These are phyloP conservation scores for Inga oerstediana DNA, from an alignment of 306 rosid genomes.

Conservation along the genomic window DNA sequence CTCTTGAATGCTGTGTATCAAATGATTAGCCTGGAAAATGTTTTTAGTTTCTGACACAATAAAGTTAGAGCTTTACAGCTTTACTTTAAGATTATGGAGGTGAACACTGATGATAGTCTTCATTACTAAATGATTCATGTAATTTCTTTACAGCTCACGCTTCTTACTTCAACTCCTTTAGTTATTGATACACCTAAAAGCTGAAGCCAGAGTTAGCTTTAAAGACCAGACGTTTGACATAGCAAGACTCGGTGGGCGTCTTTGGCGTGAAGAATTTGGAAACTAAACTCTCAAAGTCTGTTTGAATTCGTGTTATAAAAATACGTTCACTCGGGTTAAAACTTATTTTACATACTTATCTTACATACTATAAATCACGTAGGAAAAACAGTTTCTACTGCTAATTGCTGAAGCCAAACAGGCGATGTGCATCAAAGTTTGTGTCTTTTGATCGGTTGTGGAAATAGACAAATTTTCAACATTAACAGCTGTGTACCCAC, in stretches of 20 bases:
- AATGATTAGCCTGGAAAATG: slow-evolving; percentile 13
- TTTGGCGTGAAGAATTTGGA: not conserved
- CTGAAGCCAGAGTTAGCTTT: not conserved
- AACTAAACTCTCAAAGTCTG: not conserved
- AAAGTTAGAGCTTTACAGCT: slow-evolving; percentile 27
- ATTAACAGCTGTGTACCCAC: not conserved
- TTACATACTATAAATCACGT: too few relatives aligned
- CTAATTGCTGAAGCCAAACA: too few relatives aligned
- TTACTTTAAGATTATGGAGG: not conserved
- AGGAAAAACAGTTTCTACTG: too few relatives aligned
- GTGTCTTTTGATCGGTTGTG: not conserved
- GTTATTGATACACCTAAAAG: not conserved
- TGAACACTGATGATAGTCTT: not conserved
- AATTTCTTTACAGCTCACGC: not conserved
- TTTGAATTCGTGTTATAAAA: too few relatives aligned
- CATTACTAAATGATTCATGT: not conserved
- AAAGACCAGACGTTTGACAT: not conserved
- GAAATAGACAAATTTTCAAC: not conserved
- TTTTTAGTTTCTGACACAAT: slow-evolving; percentile 21
- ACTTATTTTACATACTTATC: too few relatives aligned
- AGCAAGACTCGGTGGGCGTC: not conserved
- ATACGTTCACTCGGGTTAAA: too few relatives aligned
- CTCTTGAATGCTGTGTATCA: not conserved
- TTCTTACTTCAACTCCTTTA: not conserved
- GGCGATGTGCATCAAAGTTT: not conserved